Evolutionary conservation across 352 stramenopile genomes (phyloP), one percentile per base, ranked within the genome.

Genomic region (Thalassiosira livingstoniorum): DNA sequence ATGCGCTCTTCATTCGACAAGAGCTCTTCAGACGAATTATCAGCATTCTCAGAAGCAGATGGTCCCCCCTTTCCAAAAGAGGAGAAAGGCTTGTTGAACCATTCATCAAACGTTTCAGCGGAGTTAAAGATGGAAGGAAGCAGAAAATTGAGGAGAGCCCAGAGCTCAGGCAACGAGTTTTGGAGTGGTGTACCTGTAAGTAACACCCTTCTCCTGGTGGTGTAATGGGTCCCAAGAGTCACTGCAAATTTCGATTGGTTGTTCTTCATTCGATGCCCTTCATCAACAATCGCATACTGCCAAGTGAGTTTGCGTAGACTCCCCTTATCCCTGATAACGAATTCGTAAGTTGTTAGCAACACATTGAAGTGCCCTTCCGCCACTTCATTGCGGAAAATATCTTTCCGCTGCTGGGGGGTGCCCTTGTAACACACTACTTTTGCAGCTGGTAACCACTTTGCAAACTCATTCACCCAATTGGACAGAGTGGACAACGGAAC

Each of bases 261-360:
- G 88, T 99, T 99, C 92, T 99, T 99, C 86, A 99, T 98, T 45
- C 97, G 92, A 86, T 99, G 97, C n/a, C 97, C 97, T 87, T 99
- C 97, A 82, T 99, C 97, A 69, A 99, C 98, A 60, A 99, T 96
- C 76, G 98, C 82, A 87, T 99, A 99, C 76, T 98, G 95, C 98
- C 98, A 98, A 70, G 96, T 94, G 78, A 98, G 96, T 87, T 98
- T 98, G 74, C 95, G 91, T 43, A 99, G 87, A 54, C 93, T 97
- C 43, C 97, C 94, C 18, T 97, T 97, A 91, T 99, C 98, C 62
- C 98, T 98, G 83, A 99, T 99, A 13, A 97, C 89, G 93, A 99
- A 99, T 81, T 99, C 98, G 78, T 99, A 99, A 0, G 97, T 99
- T 3, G 97, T 99, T 43, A 99, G 90, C 15, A 98, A 94, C 13